Evolutionary conservation across 495 filamentous ascomycete species (phyloP).

Genomic region (Evernia prunastri): DNA sequence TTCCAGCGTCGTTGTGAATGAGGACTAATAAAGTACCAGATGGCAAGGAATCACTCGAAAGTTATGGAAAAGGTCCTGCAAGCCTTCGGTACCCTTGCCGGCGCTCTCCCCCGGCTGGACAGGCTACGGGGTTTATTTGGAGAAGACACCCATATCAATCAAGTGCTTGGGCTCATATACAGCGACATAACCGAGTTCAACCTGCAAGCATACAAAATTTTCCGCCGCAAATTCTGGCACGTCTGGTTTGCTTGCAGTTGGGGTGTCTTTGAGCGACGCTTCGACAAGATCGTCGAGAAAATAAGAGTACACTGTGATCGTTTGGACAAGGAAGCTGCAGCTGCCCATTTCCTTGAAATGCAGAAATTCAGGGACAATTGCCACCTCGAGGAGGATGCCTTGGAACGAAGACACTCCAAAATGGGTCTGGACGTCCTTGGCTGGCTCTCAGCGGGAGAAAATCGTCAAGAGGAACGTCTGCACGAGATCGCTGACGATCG

Average conservation of each 20-base stretch:
- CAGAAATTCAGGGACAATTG: neutral
- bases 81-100: conserved; percentile 36
- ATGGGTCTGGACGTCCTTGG: conserved; percentile 9
- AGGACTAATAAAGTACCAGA: conserved; percentile 13
- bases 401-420: neutral
- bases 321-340: conserved; percentile 33
- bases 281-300: conserved; percentile 35
- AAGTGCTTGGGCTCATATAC: conserved; percentile 37
- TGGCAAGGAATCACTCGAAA: conserved; percentile 33
- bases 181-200: conserved; percentile 41
- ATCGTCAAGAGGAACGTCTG: conserved; percentile 16
- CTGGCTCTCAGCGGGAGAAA: conserved; percentile 16
- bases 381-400: conserved; percentile 12
- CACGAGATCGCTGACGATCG: neutral
- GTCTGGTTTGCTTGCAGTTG: conserved; percentile 34
- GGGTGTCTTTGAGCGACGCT: conserved; percentile 36
- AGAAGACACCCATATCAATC: conserved; percentile 33
- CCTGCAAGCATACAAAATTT: conserved; percentile 39
- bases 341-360: conserved; percentile 29
- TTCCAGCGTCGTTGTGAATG: no score
- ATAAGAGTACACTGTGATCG: conserved; percentile 33
- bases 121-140: conserved; percentile 27
- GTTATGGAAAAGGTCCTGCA: conserved; percentile 39
- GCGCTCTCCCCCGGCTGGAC: conserved; percentile 33
- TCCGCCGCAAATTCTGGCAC: conserved; percentile 30